Percentiles rank a stretch among this genome's conserved stretches.
phyloP scores from a whole-genome alignment of 805 yeast species.

The Metschnikowia baotianmanensis region DNA sequence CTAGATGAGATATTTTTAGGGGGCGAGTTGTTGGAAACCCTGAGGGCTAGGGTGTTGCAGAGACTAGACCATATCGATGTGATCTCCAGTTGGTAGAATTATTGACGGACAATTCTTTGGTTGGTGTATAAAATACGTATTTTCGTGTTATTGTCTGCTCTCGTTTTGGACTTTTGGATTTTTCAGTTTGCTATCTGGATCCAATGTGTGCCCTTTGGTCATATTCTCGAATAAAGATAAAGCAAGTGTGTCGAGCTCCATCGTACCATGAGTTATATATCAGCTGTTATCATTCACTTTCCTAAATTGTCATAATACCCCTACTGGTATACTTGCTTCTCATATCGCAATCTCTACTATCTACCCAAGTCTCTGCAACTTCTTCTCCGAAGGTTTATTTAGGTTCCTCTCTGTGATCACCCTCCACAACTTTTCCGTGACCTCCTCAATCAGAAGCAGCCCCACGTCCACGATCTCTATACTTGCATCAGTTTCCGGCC shows the following conservation, averaged over 20 bases:
- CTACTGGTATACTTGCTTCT: neutral
- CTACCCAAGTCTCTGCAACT: neutral
- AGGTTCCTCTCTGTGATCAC: constrained; percentile 6
- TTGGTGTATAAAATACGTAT: too few species aligned
- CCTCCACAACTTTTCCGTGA: constrained; percentile 46
- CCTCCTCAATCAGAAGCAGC: constrained; percentile 54
- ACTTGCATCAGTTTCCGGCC: constrained; percentile 25
- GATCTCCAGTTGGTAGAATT: neutral
- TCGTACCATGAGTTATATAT: neutral
- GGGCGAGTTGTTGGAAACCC: constrained; percentile 88
- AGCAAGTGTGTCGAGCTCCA: neutral
- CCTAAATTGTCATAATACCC: neutral
- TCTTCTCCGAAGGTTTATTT: neutral
- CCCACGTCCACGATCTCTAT: constrained; percentile 57
- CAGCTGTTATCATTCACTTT: neutral
- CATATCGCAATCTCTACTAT: neutral
- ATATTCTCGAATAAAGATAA: neutral
- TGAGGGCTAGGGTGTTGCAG: constrained; percentile 62
- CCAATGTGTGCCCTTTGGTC: too few species aligned
- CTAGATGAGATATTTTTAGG: constrained; percentile 86
- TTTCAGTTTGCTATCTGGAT: too few species aligned
- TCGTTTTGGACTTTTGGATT: too few species aligned
- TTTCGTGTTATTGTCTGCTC: too few species aligned
- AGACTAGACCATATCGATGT: constrained; percentile 62
- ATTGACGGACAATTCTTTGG: too few species aligned